Evolutionary conservation across 768 basidiomycete species (phyloP).

Genomic region (Podaxis sp.): DNA sequence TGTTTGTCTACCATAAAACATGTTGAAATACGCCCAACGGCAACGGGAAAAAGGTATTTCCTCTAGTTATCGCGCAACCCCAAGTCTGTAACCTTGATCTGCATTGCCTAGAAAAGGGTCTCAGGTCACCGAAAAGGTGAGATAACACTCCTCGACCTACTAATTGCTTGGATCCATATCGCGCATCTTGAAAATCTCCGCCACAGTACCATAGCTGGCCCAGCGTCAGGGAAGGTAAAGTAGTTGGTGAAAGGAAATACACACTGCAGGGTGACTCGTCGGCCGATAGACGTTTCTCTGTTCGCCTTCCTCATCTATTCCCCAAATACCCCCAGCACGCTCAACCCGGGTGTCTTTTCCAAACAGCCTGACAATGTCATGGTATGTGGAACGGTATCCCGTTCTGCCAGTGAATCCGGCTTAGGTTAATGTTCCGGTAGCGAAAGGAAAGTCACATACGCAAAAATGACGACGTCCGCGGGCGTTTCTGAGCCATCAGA

Average conservation of each 20-base stretch:
- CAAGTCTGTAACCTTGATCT: slow-evolving; percentile 3
- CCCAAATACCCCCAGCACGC: slow-evolving; percentile 32
- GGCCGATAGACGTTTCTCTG: slow-evolving; percentile 34
- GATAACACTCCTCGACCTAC: slow-evolving; percentile 20
- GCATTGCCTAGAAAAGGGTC: background rate
- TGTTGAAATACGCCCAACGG: too few relatives aligned
- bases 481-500: slow-evolving; percentile 30
- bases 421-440: background rate
- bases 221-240: background rate
- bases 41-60: too few relatives aligned
- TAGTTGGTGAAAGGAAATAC: slow-evolving; percentile 6
- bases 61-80: background rate
- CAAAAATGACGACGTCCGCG: background rate
- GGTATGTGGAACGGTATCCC: slow-evolving; percentile 20
- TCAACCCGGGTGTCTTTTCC: slow-evolving; percentile 31
- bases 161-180: slow-evolving; percentile 35
- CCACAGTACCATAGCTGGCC: slow-evolving; percentile 38
- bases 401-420: background rate
- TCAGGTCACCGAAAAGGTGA: background rate
- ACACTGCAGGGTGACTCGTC: slow-evolving; percentile 40
- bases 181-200: slow-evolving; percentile 32
- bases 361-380: slow-evolving; percentile 29
- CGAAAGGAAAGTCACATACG: background rate
- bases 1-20: too few relatives aligned
- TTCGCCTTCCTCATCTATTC: slow-evolving; percentile 42